These are phyloP conservation scores for Letharia lupina DNA, from an alignment of 495 filamentous ascomycete species.

Conservation along the genomic window DNA sequence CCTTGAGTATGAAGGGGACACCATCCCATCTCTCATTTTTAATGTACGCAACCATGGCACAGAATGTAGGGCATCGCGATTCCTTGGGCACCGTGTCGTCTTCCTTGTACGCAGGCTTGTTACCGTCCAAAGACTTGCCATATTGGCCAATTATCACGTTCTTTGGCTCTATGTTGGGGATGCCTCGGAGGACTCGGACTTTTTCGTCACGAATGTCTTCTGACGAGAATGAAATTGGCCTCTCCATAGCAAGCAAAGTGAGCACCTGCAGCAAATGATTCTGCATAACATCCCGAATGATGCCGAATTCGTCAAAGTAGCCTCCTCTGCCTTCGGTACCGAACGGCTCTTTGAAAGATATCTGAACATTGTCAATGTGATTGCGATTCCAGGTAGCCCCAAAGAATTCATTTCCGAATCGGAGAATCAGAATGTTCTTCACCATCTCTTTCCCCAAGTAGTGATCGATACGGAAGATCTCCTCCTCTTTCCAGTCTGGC, in stretches of 20 bases:
- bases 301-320: slow-evolving; percentile 99
- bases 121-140: slow-evolving; percentile 90
- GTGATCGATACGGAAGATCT: slow-evolving; percentile 99
- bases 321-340: slow-evolving; percentile 98
- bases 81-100: slow-evolving; percentile 98
- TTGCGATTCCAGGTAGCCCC: slow-evolving; percentile 98
- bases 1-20: slow-evolving; percentile 99
- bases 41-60: slow-evolving; percentile 92
- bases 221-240: slow-evolving; percentile 94
- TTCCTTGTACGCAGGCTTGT: slow-evolving; percentile 96
- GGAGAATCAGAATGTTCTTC: slow-evolving; percentile 97
- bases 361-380: slow-evolving; percentile 97
- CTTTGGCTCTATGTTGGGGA: slow-evolving; percentile 95
- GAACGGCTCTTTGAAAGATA: slow-evolving; percentile 99
- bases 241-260: slow-evolving; percentile 95
- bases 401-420: slow-evolving; percentile 99
- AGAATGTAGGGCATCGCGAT: slow-evolving; percentile 95
- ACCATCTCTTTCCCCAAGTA: slow-evolving; percentile 99
- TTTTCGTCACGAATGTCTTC: slow-evolving; percentile 99
- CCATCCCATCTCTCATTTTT: slow-evolving; percentile 99
- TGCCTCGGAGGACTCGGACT: slow-evolving; percentile 88
- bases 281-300: slow-evolving; percentile 98
- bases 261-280: slow-evolving; percentile 95
- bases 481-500: slow-evolving; percentile 98
- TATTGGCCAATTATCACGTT: slow-evolving; percentile 99